Evolutionary conservation across 116 monocot genomes (phyloP).

Genomic region (Iris pallida): DNA sequence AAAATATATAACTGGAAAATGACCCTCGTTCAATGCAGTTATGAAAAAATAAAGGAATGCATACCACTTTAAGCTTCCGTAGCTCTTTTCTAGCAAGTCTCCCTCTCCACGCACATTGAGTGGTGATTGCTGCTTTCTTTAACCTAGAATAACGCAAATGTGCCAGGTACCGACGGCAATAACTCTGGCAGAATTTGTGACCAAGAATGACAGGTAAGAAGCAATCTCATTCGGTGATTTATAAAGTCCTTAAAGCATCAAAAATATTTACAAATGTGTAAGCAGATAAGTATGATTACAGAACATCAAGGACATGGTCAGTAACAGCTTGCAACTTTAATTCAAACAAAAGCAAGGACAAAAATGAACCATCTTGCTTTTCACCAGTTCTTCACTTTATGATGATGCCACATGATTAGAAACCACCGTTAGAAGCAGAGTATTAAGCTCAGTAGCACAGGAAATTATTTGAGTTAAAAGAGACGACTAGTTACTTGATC

Average conservation of each 20-base stretch:
- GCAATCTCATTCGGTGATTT: background rate
- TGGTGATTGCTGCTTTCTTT: conserved; percentile 61
- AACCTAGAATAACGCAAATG: conserved; percentile 40
- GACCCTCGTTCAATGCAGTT: too few species aligned
- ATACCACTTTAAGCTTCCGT: conserved; percentile 78
- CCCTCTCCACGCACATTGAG: conserved; percentile 88
- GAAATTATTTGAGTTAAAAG: too few species aligned
- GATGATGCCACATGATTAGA: background rate
- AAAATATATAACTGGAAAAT: too few species aligned
- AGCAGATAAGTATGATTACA: background rate
- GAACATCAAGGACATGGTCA: background rate
- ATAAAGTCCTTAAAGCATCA: background rate
- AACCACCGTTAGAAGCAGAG: background rate
- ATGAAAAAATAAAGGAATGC: background rate
- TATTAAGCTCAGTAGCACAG: too few species aligned
- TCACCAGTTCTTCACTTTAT: background rate
- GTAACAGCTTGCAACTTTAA: too few species aligned
- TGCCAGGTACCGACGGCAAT: conserved; percentile 54
- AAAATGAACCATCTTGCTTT: background rate
- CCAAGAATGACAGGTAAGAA: background rate
- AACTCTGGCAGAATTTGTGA: conserved; percentile 35
- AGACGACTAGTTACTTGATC: too few species aligned
- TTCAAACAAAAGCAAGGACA: background rate
- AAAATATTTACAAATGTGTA: background rate
- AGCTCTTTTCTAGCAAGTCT: conserved; percentile 79